Conservation (phyloP, 139 green algal genomes). For the Chloropicon primus region DNA sequence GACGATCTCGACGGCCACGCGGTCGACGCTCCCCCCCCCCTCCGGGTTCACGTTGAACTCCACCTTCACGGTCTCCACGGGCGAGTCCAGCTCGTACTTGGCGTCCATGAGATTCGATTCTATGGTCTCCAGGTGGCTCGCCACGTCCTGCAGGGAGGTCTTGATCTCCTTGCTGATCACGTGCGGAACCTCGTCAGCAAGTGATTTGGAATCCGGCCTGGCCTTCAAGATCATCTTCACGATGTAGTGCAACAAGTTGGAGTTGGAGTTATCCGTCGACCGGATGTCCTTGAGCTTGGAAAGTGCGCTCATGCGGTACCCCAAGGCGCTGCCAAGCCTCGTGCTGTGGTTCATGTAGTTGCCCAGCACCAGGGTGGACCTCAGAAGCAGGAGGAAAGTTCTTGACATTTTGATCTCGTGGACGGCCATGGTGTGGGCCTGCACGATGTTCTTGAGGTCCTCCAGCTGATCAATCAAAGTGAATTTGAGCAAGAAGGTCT, state of each 20-base stretch:
- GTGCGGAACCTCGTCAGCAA: not conserved
- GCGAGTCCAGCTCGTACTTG: not conserved
- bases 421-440: not conserved
- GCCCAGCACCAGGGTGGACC: not conserved
- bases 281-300: not conserved
- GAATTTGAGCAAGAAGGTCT: not conserved
- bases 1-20: not conserved
- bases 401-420: not conserved
- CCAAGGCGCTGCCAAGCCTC: not conserved
- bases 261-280: not conserved
- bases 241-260: not conserved
- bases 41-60: not conserved
- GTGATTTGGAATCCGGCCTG: not conserved
- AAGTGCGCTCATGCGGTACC: not conserved
- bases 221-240: not conserved
- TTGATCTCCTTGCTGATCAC: not conserved
- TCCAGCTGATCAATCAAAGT: not conserved
- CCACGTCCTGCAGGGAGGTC: not conserved
- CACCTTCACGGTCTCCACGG: not conserved
- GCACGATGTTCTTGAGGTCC: not conserved
- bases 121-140: not conserved
- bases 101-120: not conserved
- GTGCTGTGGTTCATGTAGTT: not conserved
- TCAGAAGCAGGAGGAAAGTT: not conserved
- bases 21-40: not conserved